Percentiles rank a stretch among this genome's conserved stretches.
phyloP scores from a whole-genome alignment of 129 eudicot genomes.

The Logfia minima region DNA sequence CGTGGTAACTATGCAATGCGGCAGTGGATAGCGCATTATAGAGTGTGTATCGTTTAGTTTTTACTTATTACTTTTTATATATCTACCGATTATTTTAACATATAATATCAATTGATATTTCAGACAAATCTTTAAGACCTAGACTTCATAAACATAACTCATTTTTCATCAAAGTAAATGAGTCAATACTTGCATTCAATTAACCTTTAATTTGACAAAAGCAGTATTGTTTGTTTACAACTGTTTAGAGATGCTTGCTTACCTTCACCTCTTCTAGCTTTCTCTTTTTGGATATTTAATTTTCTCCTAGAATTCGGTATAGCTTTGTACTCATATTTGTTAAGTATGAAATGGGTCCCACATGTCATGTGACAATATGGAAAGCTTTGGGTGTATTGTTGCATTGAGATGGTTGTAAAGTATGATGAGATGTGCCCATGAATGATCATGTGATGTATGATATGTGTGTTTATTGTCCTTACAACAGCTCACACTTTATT shows the following conservation, averaged over 20 bases:
- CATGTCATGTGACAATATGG: conserved; percentile 2
- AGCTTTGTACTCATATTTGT: neutral
- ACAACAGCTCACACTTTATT: conserved; percentile 19
- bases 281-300: neutral
- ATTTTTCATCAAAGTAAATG: too few species aligned
- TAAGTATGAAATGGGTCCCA: conserved; percentile 10
- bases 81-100: too few species aligned
- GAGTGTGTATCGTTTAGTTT: too few species aligned
- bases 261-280: conserved; percentile 10
- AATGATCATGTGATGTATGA: conserved; percentile 24
- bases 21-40: too few species aligned
- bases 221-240: neutral
- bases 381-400: conserved; percentile 1
- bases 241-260: conserved; percentile 2
- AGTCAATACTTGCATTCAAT: neutral
- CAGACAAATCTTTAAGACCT: too few species aligned
- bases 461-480: conserved; percentile 1
- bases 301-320: neutral
- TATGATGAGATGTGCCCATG: neutral
- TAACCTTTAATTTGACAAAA: neutral
- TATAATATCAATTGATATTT: too few species aligned
- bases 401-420: conserved; percentile 8
- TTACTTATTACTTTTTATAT: too few species aligned
- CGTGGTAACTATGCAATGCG: too few species aligned
- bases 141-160: too few species aligned